Evolutionary conservation across 345 rosid species (phyloP), one percentile per base, ranked within the genome.

Genomic region (Tarenaya hassleriana): DNA sequence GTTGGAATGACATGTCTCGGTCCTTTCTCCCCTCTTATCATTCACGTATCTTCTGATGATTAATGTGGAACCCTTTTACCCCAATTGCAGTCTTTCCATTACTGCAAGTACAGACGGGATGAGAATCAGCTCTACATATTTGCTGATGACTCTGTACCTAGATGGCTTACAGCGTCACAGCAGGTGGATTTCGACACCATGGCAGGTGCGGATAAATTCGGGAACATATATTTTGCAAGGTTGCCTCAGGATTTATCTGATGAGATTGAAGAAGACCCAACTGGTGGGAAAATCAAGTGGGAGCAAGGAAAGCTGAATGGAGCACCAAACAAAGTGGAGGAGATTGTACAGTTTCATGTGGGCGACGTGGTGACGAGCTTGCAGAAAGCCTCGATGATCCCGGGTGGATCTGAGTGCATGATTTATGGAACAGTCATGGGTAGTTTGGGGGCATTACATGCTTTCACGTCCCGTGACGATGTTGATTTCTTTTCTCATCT

Each of bases 141-240:
- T 61, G 97, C 94, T 0, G 98, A 92, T 69, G 98, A 92, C 74
- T 74, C 69, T 39, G 97, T 92, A 55, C 95, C 97, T 34, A 81
- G 98, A 70, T 92, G 97, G 97, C 75, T 92, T n/a, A 85, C 98
- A 49, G 88, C 95, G 31, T 67, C 98, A 12, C 77, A 77, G 69
- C 86, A 92, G 39, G 71, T 92, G 44, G 97, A 92, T 71, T 92
- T 88, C 37, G 98, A 92, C 69, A 88, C 95, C 37, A 69, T 88
- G 94, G 97, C 95, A 7, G 95, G 98, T 62, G 88, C 94, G 15
- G 95, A 92, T 72, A 92, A 88, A 76, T 92, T 88, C 68, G 97
- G 98, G 52, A 83, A 92, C 41, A 49, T 92, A 34, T 88, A 85
- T 64, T 88, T 92, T 74, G 97, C 81, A 53, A 66, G 94, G 35